Evolutionary conservation across 306 rosid genomes (phyloP), one percentile per base, ranked within the genome.

Genomic region (Cicer cuneatum): DNA sequence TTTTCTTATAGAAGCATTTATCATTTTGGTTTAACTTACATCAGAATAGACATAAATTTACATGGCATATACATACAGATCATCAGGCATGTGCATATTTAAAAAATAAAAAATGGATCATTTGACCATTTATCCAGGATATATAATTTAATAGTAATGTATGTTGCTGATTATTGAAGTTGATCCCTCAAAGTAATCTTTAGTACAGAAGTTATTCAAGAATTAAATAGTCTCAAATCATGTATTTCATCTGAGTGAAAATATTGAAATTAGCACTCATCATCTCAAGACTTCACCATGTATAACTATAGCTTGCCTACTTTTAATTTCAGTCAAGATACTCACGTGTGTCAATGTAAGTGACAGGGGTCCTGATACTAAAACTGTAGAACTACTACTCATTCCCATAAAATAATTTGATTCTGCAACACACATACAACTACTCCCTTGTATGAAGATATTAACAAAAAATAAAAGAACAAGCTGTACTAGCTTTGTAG

Each of bases 401-500:
- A 14, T 70, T 64, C 21, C 19, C 33, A 63, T 39, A 40, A 77
- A 58, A 38, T 5, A 47, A 67, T 51, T 53, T 52, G 21, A 33
- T 35, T 72, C 16, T 16, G 5, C 68, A 18, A 48, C 66, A 11
- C 7, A 19, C 2, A 45, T 41, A 77, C 64, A 71, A 33, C 62
- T 45, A 45, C 73, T 69, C 13, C 59, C 71, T 64, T 53, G 47
- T 37, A 47, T 15, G 60, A 40, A 18, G 56, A 38, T 38, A 71
- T 14, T 11, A 80, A 59, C 40, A 74, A 16, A 68, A 69, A 61
- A 70, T 24, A 41, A 39, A 66, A 63, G 61, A 16, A 60, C 72
- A 59, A 19, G 66, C 37, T 18, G 21, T 8, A 15, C 43, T 33
- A 70, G 24, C 19, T 78, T 54, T 62, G 16, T 12, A 46, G 19